phyloP scores from a whole-genome alignment of 345 rosid genomes.

The Salix purpurea region DNA sequence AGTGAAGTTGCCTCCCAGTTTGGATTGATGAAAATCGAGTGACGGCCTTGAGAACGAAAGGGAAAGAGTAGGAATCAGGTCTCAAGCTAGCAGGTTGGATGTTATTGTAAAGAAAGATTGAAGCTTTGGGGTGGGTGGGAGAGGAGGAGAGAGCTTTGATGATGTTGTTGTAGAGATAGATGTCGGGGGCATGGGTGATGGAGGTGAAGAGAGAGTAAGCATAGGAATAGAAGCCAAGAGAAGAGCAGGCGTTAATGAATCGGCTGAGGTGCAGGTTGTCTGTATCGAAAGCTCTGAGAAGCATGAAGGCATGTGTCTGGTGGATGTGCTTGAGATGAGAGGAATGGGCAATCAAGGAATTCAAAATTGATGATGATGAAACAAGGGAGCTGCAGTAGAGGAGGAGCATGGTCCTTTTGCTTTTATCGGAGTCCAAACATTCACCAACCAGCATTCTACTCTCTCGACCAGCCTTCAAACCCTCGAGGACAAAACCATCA shows the following conservation, averaged over 20 bases:
- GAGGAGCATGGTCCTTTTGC: no score
- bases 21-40: slow-evolving; percentile 28
- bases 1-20: slow-evolving; percentile 57
- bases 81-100: slow-evolving; percentile 41
- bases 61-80: slow-evolving; percentile 65
- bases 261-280: slow-evolving; percentile 39
- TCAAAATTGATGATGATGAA: background rate
- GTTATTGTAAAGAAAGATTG: slow-evolving; percentile 45
- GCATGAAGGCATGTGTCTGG: slow-evolving; percentile 49
- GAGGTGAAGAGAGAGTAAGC: slow-evolving; percentile 42
- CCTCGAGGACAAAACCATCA: no score
- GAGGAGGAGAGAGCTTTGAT: slow-evolving; percentile 49
- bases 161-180: slow-evolving; percentile 50
- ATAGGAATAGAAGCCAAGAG: slow-evolving; percentile 45
- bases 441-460: no score
- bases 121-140: slow-evolving; percentile 23
- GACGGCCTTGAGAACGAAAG: slow-evolving; percentile 52
- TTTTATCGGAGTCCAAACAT: no score
- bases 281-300: slow-evolving; percentile 35
- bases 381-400: no score
- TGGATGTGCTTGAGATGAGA: slow-evolving; percentile 39
- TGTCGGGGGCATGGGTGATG: slow-evolving; percentile 16
- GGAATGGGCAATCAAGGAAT: slow-evolving; percentile 28
- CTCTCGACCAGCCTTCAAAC: no score
- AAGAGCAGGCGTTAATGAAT: slow-evolving; percentile 46